Percentiles rank a stretch among this genome's conserved stretches.
Evolutionary conservation across 2,329 filamentous ascomycete species (phyloP).

Genomic region (Aschersonia sp.): DNA sequence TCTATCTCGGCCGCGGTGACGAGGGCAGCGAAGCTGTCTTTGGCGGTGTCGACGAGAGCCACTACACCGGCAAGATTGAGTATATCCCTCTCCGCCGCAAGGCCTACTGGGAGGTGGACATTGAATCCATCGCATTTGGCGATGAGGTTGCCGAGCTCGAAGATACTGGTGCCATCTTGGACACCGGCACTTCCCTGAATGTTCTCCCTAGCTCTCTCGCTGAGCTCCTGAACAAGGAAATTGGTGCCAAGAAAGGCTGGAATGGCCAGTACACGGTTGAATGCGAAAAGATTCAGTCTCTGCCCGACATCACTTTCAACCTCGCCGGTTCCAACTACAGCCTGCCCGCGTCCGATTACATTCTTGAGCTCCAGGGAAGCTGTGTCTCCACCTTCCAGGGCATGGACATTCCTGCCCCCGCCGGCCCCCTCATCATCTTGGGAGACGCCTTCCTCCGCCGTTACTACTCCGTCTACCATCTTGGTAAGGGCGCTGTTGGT

Average conservation of each 20-base stretch:
- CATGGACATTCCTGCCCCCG: constrained; percentile 80
- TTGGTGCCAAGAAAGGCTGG: constrained; percentile 94
- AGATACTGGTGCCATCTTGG: constrained; percentile 88
- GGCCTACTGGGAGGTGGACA: constrained; percentile 99
- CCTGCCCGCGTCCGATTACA: constrained; percentile 81
- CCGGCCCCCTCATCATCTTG: constrained; percentile 85
- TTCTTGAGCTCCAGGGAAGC: constrained; percentile 84
- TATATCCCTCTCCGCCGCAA: constrained; percentile 93
- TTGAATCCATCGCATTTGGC: constrained; percentile 83
- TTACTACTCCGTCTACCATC: constrained; percentile 94
- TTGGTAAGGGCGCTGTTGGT: constrained; percentile 77
- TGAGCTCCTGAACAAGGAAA: constrained; percentile 93
- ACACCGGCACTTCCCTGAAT: constrained; percentile 96
- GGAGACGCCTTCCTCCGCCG: constrained; percentile 75
- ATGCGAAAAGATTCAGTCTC: constrained; percentile 64
- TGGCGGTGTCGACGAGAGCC: constrained; percentile 70
- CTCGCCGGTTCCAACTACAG: constrained; percentile 87
- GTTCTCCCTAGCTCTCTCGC: constrained; percentile 82
- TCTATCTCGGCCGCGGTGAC: constrained; percentile 71
- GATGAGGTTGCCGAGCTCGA: constrained; percentile 78
- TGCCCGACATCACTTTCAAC: constrained; percentile 86
- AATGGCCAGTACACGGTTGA: constrained; percentile 95
- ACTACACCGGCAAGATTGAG: constrained; percentile 73
- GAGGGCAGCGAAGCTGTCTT: constrained; percentile 79
- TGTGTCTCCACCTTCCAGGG: constrained; percentile 98